phyloP scores from a whole-genome alignment of 768 basidiomycete genomes.

The Rhodotorula graminis region DNA sequence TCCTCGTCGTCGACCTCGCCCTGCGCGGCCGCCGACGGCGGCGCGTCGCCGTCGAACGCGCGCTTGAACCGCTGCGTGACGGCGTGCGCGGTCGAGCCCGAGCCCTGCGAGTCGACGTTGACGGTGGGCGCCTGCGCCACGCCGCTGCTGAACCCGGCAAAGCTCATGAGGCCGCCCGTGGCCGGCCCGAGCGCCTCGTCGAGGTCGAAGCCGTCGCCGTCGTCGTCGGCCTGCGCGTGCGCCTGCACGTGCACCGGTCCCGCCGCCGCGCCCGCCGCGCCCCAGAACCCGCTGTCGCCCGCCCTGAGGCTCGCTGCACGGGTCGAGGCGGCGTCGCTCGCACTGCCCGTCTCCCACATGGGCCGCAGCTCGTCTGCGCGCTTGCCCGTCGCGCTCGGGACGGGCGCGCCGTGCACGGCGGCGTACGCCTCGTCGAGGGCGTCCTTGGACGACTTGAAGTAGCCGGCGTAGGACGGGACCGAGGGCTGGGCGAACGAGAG shows the following conservation, averaged over 20 bases:
- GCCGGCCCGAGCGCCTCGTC: constrained; percentile 26
- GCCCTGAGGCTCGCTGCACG: neutral
- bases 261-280: neutral
- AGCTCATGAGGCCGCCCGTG: neutral
- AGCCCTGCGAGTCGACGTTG: constrained; percentile 10
- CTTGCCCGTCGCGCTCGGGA: neutral
- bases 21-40: neutral
- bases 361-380: constrained; percentile 19
- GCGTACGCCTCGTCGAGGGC: constrained; percentile 12
- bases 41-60: neutral
- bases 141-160: neutral
- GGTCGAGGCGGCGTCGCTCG: neutral
- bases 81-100: constrained; percentile 1
- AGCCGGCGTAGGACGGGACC: neutral
- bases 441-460: constrained; percentile 14
- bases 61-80: constrained; percentile 18
- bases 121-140: neutral
- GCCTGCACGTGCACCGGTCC: neutral
- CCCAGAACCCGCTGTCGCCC: constrained; percentile 8
- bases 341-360: constrained; percentile 12
- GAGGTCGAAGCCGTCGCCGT: constrained; percentile 30
- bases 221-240: neutral
- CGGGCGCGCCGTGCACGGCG: neutral
- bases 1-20: constrained; percentile 32
- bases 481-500: constrained; percentile 6